Base-by-base conservation (phyloP, 306 rosid genomes). In the Dalbergia oliveri region DNA sequence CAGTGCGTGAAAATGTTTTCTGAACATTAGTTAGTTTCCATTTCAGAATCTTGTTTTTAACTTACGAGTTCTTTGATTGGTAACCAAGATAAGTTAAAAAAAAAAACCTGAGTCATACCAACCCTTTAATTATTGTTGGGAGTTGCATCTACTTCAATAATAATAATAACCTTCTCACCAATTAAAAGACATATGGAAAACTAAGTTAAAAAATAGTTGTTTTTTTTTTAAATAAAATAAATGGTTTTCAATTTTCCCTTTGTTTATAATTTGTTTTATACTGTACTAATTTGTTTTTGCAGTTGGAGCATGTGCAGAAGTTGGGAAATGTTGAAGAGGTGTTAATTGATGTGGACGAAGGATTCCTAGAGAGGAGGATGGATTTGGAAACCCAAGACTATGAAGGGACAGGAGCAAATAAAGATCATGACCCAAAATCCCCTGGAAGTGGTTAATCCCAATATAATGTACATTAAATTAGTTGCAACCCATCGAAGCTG, bases 401-500 rank as follows among this genome's bases (percentile, higher is more conserved):
- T 69, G 90, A 50, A 56, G 90, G 90, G 4, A 84, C 90, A 0
- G 90, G 88, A 43, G 88, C 90, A 26, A 87, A 87, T 50, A 78
- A 9, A 63, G 88, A 84, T 78, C 90, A 87, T 69, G 88, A 87
- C 0, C 90, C 90, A 8, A 87, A 81, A 73, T 18, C 90, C 69
- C 88, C 88, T 47, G 76, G 83, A 80, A 51, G 54, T 33, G 35
- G 3, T 80, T 87, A 41, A 73, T 37, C 76, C 66, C 66, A 43
- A 51, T 61, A 21, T 57, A 58, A 58, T 77, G 74, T 41, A 11
- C 37, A 64, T 72, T 44, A 73, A 66, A 19, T 56, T 73, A 11
- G 51, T 54, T 69, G 58, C 77, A 13, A 16, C 26, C n/a, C 60
- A 16, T n/a, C 23, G 4, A 16, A 16, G 66, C 16, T 79, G 62